phyloP scores from a whole-genome alignment of 805 yeast genomes.

The Priceomyces carsonii region DNA sequence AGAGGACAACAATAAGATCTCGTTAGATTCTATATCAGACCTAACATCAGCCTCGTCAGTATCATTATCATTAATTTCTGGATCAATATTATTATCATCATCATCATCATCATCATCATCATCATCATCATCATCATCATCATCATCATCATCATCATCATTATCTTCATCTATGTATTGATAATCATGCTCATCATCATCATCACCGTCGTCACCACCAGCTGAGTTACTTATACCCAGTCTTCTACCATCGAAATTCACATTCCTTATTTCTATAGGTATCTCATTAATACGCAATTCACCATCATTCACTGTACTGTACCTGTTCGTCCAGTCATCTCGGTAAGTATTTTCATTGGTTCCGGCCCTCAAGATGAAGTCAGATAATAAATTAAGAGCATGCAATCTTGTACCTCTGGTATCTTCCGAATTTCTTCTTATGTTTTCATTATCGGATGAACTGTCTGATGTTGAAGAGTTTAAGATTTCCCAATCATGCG shows the following conservation, averaged over 20 bases:
- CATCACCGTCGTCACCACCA: constrained; percentile 5
- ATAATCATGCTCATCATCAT: constrained; percentile 6
- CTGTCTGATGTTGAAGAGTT: constrained; percentile 4
- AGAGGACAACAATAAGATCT: constrained; percentile 25
- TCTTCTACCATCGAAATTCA: constrained; percentile 4
- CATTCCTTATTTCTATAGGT: constrained; percentile 10
- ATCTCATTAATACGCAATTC: constrained; percentile 8
- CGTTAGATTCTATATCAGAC: constrained; percentile 16
- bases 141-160: constrained; percentile 8
- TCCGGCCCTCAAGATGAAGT: constrained; percentile 5
- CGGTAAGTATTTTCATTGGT: not conserved
- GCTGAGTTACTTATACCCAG: not conserved
- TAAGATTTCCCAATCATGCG: constrained; percentile 5
- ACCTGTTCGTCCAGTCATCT: constrained; percentile 8
- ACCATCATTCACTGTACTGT: constrained; percentile 9
- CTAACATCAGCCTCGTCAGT: constrained; percentile 13
- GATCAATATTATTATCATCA: constrained; percentile 18
- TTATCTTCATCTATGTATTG: constrained; percentile 4
- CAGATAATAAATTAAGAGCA: constrained; percentile 10
- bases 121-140: constrained; percentile 14
- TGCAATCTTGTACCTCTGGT: constrained; percentile 6
- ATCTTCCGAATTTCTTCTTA: constrained; percentile 6
- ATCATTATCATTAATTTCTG: constrained; percentile 9
- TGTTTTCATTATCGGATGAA: constrained; percentile 5
- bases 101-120: constrained; percentile 18